Evolutionary conservation across 2,329 filamentous ascomycete genomes (phyloP).

Genomic region (Penicillium sp.): DNA sequence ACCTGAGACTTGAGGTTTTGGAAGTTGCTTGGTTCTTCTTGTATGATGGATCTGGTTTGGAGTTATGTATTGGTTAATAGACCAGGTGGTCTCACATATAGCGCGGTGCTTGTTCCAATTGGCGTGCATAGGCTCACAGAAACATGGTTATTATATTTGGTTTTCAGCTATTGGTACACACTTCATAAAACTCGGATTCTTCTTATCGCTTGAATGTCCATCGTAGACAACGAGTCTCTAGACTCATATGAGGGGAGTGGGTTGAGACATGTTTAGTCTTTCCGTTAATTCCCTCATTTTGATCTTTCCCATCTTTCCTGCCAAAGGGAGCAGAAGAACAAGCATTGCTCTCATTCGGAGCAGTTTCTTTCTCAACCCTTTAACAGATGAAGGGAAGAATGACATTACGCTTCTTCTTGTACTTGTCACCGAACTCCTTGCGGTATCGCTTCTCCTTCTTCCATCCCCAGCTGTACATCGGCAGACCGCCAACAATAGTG

Average conservation of each 20-base stretch:
- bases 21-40: background rate
- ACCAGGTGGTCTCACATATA: conserved; percentile 9
- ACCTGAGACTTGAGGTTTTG: background rate
- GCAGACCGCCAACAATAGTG: conserved; percentile 63
- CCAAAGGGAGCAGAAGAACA: background rate
- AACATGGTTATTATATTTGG: conserved; percentile 15
- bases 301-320: background rate
- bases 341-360: background rate
- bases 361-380: conserved; percentile 12
- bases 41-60: conserved; percentile 3
- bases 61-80: conserved; percentile 10
- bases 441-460: conserved; percentile 91
- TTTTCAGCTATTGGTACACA: conserved; percentile 10
- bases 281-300: background rate
- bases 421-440: conserved; percentile 85
- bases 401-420: conserved; percentile 87
- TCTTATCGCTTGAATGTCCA: background rate
- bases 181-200: conserved; percentile 2
- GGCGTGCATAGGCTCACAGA: conserved; percentile 11
- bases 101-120: conserved; percentile 10
- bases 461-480: conserved; percentile 83
- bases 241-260: background rate
- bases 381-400: conserved; percentile 76
- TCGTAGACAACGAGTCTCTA: background rate
- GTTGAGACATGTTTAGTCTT: background rate